Evolutionary conservation across 2,329 filamentous ascomycete species (phyloP), one percentile per base, ranked within the genome.

Genomic region (Neonectria coccinea): DNA sequence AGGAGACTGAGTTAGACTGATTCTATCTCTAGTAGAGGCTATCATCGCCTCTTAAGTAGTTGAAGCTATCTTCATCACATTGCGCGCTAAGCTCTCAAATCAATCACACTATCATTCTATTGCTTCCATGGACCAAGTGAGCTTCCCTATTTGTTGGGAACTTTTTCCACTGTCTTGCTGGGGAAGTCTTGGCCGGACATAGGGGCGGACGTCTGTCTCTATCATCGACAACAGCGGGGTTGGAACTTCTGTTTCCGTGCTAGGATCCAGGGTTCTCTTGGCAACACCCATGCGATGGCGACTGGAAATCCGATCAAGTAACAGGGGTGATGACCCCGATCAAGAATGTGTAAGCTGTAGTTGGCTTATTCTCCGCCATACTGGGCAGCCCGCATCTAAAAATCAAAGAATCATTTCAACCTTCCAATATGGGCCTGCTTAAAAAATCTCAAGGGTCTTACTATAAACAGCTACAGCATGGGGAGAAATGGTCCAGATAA

Each of bases 231-330:
- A 22, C 25, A 25, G 39, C 12, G 45, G 36, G 22, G 22, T 18
- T 39, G 60, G 60, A 55, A 63, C 60, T 63, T 63, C 60, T 63
- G 60, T 25, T 48, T 48, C 41, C 25, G 36, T 18, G 25, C 59
- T 47, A 20, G 31, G 54, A 42, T 45, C 22, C 36, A 16, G 48
- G 22, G 31, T 42, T 29, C 48, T 25, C 16, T 29, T 53, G 36
- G 29, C 22, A 5, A 18, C 6, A 33, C 25, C 27, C 47, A 25
- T 50, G 27, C 54, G 54, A 62, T 57, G 47, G 42, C 44, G 54
- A 57, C 22, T 9, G 33, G 25, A 27, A 57, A 39, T 22, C n/a
- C 25, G 55, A 62, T 62, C 31, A 36, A 8, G 29, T 29, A 27
- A 22, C 25, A 18, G 36, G 45, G 53, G 45, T 56, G 29, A 18